Evolutionary conservation across 148 eudicot species (phyloP), one percentile per base, ranked within the genome.

Genomic region (Fagopyrum homotropicum): DNA sequence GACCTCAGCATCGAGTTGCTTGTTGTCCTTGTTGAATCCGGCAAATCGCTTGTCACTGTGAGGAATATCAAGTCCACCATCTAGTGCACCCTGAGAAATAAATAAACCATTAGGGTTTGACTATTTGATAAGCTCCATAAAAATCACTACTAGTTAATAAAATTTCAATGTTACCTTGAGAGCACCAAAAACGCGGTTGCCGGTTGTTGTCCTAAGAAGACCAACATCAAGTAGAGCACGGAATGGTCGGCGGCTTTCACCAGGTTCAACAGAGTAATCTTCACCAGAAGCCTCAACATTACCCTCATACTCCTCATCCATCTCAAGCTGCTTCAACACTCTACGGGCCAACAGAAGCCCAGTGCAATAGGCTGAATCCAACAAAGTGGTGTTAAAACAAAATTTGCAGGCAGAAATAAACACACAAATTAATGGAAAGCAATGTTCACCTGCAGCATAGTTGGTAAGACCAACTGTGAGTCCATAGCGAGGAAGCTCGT

Each of bases 191-290:
- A 91, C 90, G 79, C 97, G 92, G 73, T 91, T 91, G 35, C 97
- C 94, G 43, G 92, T 89, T 1, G 94, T 91, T 7, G 97, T 91
- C 69, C 87, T 76, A 0, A 91, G 0, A 75, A 91, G 97, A 19
- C 94, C 97, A 74, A 89, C 94, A 85, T 91, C 97, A 26, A 89
- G 84, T 10, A 91, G 90, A 80, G 97, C 97, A 78, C 94, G 94
- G 89, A 91, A 91, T 12, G 97, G 94, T 79, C 94, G 85, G 82
- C 97, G 81, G 78, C 81, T 84, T 29, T 88, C 97, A 12, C 81
- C 84, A 7, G 97, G 97, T 72, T 91, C 94, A 84, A 91, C 97
- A 72, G 89, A 91, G 82, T 16, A 91, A 74, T 91, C 97, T 76
- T 91, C 94, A 9, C 97, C 97, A 72, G 86, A 82, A 51, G 97